Evolutionary conservation across 1,139 yeast genomes (phyloP), one percentile per base, ranked within the genome.

Genomic region (Diutina rugosa): DNA sequence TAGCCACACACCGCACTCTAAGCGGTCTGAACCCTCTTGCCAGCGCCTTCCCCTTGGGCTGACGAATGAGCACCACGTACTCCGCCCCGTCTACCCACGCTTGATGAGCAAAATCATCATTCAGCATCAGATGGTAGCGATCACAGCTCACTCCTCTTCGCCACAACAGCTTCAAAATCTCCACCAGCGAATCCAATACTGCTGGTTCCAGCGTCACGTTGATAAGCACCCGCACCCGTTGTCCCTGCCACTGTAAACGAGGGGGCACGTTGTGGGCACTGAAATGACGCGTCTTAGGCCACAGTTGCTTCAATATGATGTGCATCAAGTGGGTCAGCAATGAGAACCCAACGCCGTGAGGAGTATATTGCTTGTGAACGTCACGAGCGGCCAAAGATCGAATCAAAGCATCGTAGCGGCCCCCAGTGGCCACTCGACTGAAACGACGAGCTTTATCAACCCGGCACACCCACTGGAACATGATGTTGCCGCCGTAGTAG

Each of bases 381-480:
- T 69, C 70, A 21, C 67, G 67, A 54, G 68, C 80, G 0, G 90
- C 79, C 59, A 89, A 78, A 18, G 84, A 78, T 2, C 80, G 73
- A 26, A 90, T 79, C 61, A 91, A 73, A 28, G 76, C 72, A 64
- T 93, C 98, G 64, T 90, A 93, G 56, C 99, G 73, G 1, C 99
- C 99, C 54, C 99, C 99, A 0, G 95, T 93, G 12, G 95, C 95
- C 51, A 89, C 71, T 51, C 91, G 67, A 0, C 78, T 66, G 55
- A 63, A 68, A 26, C 71, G 65, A 55, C 76, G 67, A 53, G 65
- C 70, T 60, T 75, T 78, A 12, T 83, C 76, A 62, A 68, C 61
- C 58, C 87, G 87, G 62, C 82, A 80, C 0, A 90, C 80, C 0
- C 87, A 90, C 64, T 90, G 96, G 65, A 91, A 93, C 95, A 93